A percentile compares a stretch with the other conserved stretches of the same genome.
Evolutionary conservation across 1,284 basidiomycete species (phyloP).

Genomic region (Waitea zeae): DNA sequence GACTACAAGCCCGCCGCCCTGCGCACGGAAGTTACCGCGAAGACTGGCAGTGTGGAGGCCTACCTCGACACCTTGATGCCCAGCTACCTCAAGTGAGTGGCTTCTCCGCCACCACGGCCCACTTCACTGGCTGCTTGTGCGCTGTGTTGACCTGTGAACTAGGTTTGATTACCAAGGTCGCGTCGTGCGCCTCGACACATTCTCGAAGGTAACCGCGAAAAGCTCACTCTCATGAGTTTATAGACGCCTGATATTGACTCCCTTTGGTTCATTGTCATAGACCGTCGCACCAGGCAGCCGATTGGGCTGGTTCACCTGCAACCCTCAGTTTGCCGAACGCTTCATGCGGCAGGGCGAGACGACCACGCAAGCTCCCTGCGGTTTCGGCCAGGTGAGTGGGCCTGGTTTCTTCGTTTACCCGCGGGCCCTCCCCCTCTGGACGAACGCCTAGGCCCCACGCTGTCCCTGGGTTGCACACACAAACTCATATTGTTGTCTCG

Average conservation of each 20-base stretch:
- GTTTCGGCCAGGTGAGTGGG: slow-evolving; percentile 51
- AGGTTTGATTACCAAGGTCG: slow-evolving; percentile 62
- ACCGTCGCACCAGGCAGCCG: slow-evolving; percentile 66
- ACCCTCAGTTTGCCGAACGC: slow-evolving; percentile 52
- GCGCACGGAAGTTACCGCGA: slow-evolving; percentile 13
- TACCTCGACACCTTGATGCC: slow-evolving; percentile 44
- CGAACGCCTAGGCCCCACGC: too few species aligned
- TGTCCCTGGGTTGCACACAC: too few species aligned
- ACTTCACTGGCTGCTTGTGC: neutral
- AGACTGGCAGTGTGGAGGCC: slow-evolving; percentile 8
- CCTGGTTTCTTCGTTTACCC: too few species aligned
- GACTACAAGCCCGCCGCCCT: slow-evolving; percentile 27
- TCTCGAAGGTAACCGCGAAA: slow-evolving; percentile 55
- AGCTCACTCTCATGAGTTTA: neutral
- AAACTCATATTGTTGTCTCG: slow-evolving; percentile 17
- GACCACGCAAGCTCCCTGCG: slow-evolving; percentile 55
- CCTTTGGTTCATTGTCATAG: slow-evolving; percentile 15
- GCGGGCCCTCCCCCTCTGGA: too few species aligned
- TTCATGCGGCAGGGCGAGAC: slow-evolving; percentile 63
- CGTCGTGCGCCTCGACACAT: slow-evolving; percentile 65
- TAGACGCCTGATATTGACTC: neutral
- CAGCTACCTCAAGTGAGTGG: slow-evolving; percentile 42
- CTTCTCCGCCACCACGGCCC: slow-evolving; percentile 8
- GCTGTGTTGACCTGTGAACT: slow-evolving; percentile 1
- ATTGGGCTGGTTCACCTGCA: slow-evolving; percentile 68